Evolutionary conservation across 2,329 filamentous ascomycete species (phyloP).

Genomic region (Talaromyces sp.): DNA sequence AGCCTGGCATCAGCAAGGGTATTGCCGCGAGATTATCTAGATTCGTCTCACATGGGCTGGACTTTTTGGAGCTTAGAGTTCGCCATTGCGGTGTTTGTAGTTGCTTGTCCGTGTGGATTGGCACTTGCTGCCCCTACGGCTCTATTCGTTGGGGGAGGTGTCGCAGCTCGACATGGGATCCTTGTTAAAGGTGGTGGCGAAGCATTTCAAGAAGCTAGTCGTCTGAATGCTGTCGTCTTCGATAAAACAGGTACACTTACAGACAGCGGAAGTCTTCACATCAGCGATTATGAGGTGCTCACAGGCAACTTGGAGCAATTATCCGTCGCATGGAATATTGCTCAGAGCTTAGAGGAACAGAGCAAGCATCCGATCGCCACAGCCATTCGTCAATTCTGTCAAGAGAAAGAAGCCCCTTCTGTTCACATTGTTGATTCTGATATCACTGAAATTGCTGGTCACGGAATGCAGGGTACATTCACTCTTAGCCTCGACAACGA

Average conservation of each 20-base stretch:
- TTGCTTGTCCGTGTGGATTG: conserved; percentile 80
- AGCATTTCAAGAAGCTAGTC: conserved; percentile 79
- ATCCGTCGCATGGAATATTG: conserved; percentile 43
- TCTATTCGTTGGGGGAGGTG: conserved; percentile 74
- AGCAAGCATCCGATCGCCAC: conserved; percentile 59
- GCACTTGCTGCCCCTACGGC: conserved; percentile 80
- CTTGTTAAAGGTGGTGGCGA: conserved; percentile 80
- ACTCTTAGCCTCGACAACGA: conserved; percentile 26
- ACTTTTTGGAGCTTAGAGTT: conserved; percentile 57
- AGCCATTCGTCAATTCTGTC: conserved; percentile 52
- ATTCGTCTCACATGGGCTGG: conserved; percentile 48
- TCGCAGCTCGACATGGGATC: conserved; percentile 78
- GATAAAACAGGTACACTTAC: conserved; percentile 88
- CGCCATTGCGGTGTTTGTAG: conserved; percentile 80
- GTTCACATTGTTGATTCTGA: conserved; percentile 28
- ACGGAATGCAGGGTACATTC: conserved; percentile 55
- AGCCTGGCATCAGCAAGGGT: conserved; percentile 41
- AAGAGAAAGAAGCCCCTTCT: conserved; percentile 19
- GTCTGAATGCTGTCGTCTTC: conserved; percentile 74
- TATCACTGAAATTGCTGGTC: conserved; percentile 55
- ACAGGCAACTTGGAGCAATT: conserved; percentile 29
- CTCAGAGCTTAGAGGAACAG: conserved; percentile 53
- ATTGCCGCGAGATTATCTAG: conserved; percentile 49
- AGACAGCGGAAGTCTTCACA: conserved; percentile 55
- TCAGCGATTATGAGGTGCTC: conserved; percentile 50